Conservation (phyloP, 208 protist genomes). For the Acanthamoeba triangularis region DNA sequence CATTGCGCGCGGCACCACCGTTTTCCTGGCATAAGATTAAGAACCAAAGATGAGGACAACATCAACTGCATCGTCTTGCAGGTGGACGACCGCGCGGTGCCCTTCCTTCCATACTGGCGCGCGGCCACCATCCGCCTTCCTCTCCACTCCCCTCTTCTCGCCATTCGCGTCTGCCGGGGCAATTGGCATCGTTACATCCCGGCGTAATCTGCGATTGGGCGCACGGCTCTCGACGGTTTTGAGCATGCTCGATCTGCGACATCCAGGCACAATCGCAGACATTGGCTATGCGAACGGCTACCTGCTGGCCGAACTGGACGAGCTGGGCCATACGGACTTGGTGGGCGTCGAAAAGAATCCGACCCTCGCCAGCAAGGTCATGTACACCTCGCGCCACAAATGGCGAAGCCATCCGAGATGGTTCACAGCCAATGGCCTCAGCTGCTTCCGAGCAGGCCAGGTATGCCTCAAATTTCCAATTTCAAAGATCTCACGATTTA, state of each 20-base stretch:
- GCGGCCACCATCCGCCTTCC: too few species aligned
- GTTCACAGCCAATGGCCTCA: constrained; percentile 9
- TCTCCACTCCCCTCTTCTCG: background rate
- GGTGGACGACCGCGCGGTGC: too few species aligned
- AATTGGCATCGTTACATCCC: background rate
- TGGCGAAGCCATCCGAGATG: background rate
- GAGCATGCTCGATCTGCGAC: constrained; percentile 1
- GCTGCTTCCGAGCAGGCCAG: background rate
- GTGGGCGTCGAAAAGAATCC: constrained; percentile 11
- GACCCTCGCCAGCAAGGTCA: background rate
- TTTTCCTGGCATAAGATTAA: too few species aligned
- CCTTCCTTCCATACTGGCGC: too few species aligned
- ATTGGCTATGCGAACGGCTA: constrained; percentile 6
- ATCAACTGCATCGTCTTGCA: too few species aligned
- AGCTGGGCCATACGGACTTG: background rate
- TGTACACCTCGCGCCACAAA: background rate
- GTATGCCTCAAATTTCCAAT: background rate
- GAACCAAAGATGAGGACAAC: too few species aligned
- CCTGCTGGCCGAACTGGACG: constrained; percentile 14
- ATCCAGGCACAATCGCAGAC: background rate
- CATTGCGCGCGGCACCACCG: too few species aligned
- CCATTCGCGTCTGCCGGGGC: background rate
- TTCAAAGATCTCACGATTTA: background rate
- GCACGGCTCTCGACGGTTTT: background rate
- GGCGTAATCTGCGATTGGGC: background rate